Base-by-base conservation (phyloP, 2,329 filamentous ascomycete genomes). In the Ophiostoma piceae region DNA sequence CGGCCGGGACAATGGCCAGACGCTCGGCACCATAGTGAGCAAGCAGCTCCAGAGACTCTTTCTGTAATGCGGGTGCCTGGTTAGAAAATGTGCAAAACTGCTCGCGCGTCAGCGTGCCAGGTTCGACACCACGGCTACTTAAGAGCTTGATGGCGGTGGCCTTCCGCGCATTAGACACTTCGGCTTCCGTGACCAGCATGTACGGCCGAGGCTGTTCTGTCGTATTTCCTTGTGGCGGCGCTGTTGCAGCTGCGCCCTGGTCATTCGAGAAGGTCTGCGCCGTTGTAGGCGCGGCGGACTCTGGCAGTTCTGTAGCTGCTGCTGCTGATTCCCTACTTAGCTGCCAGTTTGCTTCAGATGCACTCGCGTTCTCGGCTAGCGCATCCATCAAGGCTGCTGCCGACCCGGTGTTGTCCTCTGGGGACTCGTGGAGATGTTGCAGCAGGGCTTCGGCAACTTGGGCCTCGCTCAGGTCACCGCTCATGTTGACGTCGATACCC, bases 21-120 rank as follows among this genome's bases (percentile, higher is more conserved):
- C 83, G 79, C 74, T 87, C 84, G 7, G 86, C 85, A 26, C 86
- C 86, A 69, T 87, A 87, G 74, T 81, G 83, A 0, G 82, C 80
- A 12, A 88, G 79, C 84, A 88, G 85, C 1, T 79, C 80, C 16
- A 88, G 76, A 0, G 86, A 88, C 68, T 84, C 81, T 68, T 79
- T 78, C 72, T 88, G 86, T 6, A 87, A 76, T 2, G 83, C 80
- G 0, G 85, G 84, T 0, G 85, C 82, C 76, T 88, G 86, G 69
- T 88, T 88, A 9, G 85, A 80, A 73, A 88, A 86, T 19, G 87
- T 88, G 73, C 79, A 82, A 71, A 88, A 86, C 74, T 88, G 85
- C 65, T 87, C 85, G 3, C 77, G 72, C 0, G 83, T 85, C 11
- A 88, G 77, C 0, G 84, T 83, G 1, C 79, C 77, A 0, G 84